phyloP scores from a whole-genome alignment of 2,329 filamentous ascomycete genomes.

The Nemania sp. region DNA sequence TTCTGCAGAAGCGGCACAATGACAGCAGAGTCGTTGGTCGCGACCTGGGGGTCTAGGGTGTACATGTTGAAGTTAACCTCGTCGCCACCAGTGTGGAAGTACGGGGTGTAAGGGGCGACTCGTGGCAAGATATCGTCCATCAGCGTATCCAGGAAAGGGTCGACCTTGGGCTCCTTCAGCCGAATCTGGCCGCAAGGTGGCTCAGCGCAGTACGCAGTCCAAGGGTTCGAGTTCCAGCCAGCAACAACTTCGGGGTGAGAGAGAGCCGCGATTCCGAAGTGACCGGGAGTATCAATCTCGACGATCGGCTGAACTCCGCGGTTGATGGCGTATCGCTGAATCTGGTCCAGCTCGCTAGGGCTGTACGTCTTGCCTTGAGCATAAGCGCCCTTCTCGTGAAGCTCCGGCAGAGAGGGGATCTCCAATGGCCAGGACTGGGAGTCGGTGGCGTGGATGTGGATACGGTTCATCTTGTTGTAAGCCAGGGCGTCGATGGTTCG shows the following conservation, averaged over 20 bases:
- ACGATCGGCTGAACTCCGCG: conserved; percentile 73
- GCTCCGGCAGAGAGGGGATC: conserved; percentile 72
- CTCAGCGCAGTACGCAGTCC: conserved; percentile 62
- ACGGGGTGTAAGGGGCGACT: conserved; percentile 66
- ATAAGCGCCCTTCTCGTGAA: conserved; percentile 76
- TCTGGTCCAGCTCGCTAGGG: conserved; percentile 61
- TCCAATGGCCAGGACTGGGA: conserved; percentile 85
- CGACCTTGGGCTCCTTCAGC: conserved; percentile 72
- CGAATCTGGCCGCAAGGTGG: conserved; percentile 72
- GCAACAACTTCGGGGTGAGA: conserved; percentile 73
- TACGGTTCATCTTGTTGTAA: conserved; percentile 80
- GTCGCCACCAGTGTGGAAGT: conserved; percentile 88
- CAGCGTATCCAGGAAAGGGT: conserved; percentile 70
- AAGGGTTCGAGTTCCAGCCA: conserved; percentile 61
- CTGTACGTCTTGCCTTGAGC: conserved; percentile 68
- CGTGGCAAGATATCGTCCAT: conserved; percentile 78
- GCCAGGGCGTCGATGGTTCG: conserved; percentile 75
- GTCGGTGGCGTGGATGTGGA: conserved; percentile 82
- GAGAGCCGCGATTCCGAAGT: conserved; percentile 69
- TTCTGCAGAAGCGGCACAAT: conserved; percentile 76
- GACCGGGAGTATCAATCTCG: conserved; percentile 81
- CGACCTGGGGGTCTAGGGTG: conserved; percentile 71
- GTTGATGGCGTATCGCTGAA: conserved; percentile 71
- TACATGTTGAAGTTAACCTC: conserved; percentile 81
- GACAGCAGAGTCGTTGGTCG: conserved; percentile 65